A percentile compares a stretch with the other conserved stretches of the same genome.
Conservation (phyloP, 73 alveolate genomes). For the Stentor roeselii region DNA sequence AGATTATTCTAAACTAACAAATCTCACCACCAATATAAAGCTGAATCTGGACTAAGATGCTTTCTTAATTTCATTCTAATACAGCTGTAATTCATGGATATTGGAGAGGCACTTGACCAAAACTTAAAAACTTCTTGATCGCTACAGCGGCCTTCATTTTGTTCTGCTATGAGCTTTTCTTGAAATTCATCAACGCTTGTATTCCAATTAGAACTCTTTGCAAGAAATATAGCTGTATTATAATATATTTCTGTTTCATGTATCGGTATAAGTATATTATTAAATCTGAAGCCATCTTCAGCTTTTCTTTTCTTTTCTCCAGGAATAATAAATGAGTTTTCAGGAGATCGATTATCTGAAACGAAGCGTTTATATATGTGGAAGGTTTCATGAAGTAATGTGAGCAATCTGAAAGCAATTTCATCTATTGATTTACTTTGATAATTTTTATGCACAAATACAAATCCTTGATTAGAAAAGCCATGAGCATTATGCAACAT, state of each 20-base stretch:
- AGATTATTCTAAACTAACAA: too few relatives aligned
- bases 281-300: not conserved
- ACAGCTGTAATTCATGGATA: too few relatives aligned
- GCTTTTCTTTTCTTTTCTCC: not conserved
- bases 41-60: too few relatives aligned
- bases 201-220: not conserved
- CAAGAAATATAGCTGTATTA: not conserved
- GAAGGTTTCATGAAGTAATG: not conserved
- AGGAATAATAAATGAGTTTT: not conserved
- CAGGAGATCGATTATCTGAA: not conserved
- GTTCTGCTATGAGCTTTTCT: not conserved
- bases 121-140: not conserved
- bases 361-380: not conserved
- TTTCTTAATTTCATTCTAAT: too few relatives aligned
- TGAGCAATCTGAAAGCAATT: not conserved
- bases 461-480: not conserved
- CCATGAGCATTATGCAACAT: not conserved
- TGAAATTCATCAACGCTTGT: not conserved
- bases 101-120: too few relatives aligned
- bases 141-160: not conserved
- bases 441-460: too few relatives aligned
- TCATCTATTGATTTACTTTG: too few relatives aligned
- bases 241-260: not conserved
- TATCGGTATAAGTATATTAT: not conserved
- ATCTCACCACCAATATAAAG: too few relatives aligned